phyloP scores from a whole-genome alignment of 331 rosid genomes.

The Malus hybrid region DNA sequence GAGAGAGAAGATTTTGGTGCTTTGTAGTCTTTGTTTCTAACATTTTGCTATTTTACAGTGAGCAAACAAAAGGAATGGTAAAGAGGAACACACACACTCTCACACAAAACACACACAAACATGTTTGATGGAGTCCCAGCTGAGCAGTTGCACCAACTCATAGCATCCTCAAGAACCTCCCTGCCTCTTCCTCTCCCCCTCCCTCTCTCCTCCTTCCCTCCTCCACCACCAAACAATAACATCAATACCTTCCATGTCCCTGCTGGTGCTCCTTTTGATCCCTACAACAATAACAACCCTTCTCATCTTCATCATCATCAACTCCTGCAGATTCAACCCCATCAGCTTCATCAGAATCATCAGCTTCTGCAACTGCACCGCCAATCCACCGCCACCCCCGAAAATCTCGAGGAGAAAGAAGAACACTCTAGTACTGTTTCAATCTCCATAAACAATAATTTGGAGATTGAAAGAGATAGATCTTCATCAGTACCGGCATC shows the following conservation, averaged over 20 bases:
- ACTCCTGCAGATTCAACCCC: conserved; percentile 23
- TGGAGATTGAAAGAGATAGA: conserved; percentile 25
- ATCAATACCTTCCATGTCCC: background rate
- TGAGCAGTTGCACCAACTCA: conserved; percentile 85
- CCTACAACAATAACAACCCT: background rate
- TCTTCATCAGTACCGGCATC: conserved; percentile 12
- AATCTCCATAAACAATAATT: conserved; percentile 10
- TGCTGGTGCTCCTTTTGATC: conserved; percentile 27
- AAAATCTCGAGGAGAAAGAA: conserved; percentile 22
- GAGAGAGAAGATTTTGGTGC: conserved; percentile 17
- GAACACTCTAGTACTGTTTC: background rate
- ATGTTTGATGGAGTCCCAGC: conserved; percentile 86
- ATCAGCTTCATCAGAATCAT: background rate
- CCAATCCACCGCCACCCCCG: conserved; percentile 7
- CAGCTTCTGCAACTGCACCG: conserved; percentile 26
- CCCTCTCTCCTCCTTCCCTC: conserved; percentile 7
- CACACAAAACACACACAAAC: conserved; percentile 17
- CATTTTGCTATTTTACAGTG: conserved; percentile 39
- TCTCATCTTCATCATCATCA: conserved; percentile 25
- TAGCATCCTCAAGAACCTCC: conserved; percentile 48
- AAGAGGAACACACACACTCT: conserved; percentile 7
- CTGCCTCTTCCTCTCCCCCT: conserved; percentile 49
- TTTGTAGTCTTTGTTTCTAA: conserved; percentile 44
- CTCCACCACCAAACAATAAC: background rate
- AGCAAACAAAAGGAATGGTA: conserved; percentile 1